Conservation (phyloP, 2,329 filamentous ascomycete genomes). For the Bipolaris victoriae region DNA sequence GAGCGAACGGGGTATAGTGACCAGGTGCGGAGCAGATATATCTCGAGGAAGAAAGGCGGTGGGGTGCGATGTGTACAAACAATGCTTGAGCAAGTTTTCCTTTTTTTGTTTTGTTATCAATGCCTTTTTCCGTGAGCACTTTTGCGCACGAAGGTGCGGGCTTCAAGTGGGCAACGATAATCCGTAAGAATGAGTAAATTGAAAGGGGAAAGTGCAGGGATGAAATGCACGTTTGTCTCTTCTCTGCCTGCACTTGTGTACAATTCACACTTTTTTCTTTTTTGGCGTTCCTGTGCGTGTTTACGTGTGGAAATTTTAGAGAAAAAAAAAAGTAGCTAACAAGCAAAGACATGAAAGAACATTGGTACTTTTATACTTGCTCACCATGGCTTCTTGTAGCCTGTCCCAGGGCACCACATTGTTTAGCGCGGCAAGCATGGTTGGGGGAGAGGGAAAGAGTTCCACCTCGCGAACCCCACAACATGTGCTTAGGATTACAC, state of each 20-base stretch:
- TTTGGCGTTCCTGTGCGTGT: no score
- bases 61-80: neutral
- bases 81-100: neutral
- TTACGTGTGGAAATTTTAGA: no score
- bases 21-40: neutral
- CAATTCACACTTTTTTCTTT: no score
- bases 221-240: no score
- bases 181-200: neutral
- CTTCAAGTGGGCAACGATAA: neutral
- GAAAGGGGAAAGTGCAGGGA: neutral
- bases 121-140: neutral
- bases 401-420: no score
- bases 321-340: no score
- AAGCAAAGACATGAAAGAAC: no score
- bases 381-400: no score
- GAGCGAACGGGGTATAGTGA: neutral
- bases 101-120: neutral
- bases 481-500: neutral
- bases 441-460: neutral
- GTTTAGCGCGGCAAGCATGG: no score
- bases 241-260: no score
- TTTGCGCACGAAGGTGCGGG: neutral
- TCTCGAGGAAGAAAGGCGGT: no score
- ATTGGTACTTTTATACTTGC: no score
- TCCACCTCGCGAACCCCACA: slow-evolving; percentile 2